Evolutionary conservation across 2,329 filamentous ascomycete genomes (phyloP).

Genomic region (Didymella sp.): DNA sequence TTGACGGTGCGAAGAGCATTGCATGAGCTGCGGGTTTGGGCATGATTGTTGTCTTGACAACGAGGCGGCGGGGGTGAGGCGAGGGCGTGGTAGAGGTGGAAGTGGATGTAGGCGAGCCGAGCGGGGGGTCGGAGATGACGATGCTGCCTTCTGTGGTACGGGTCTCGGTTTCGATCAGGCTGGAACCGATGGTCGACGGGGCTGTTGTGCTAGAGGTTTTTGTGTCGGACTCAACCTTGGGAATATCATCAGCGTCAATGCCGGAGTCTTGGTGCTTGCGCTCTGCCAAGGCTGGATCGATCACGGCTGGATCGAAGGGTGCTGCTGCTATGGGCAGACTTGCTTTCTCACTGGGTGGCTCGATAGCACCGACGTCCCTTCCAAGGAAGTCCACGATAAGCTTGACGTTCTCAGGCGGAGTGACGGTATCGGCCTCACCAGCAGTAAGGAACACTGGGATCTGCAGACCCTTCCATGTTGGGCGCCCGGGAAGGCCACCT

Average conservation of each 20-base stretch:
- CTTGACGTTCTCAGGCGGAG: constrained; percentile 72
- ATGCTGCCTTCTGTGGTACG: constrained; percentile 46
- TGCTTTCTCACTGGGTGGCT: constrained; percentile 43
- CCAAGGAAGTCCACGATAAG: constrained; percentile 65
- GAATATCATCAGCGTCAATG: constrained; percentile 42
- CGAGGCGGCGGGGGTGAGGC: constrained; percentile 42
- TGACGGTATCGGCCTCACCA: constrained; percentile 78
- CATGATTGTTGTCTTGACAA: constrained; percentile 73
- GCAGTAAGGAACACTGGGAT: constrained; percentile 80
- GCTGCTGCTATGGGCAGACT: constrained; percentile 59
- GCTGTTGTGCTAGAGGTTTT: constrained; percentile 25
- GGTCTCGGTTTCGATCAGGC: constrained; percentile 25
- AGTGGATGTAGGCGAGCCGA: constrained; percentile 7
- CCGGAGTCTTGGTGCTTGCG: constrained; percentile 46
- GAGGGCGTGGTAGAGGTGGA: constrained; percentile 23
- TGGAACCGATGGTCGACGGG: constrained; percentile 27
- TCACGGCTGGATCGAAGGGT: constrained; percentile 51
- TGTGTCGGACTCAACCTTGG: constrained; percentile 28
- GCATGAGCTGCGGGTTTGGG: constrained; percentile 82
- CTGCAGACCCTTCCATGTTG: constrained; percentile 74
- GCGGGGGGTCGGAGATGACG: constrained; percentile 22
- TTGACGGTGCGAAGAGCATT: constrained; percentile 79
- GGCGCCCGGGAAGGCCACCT: constrained; percentile 72
- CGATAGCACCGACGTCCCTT: constrained; percentile 45
- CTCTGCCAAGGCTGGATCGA: constrained; percentile 29